phyloP scores from a whole-genome alignment of 371 early-diverging fungal species.

The Fennellomyces sp. region DNA sequence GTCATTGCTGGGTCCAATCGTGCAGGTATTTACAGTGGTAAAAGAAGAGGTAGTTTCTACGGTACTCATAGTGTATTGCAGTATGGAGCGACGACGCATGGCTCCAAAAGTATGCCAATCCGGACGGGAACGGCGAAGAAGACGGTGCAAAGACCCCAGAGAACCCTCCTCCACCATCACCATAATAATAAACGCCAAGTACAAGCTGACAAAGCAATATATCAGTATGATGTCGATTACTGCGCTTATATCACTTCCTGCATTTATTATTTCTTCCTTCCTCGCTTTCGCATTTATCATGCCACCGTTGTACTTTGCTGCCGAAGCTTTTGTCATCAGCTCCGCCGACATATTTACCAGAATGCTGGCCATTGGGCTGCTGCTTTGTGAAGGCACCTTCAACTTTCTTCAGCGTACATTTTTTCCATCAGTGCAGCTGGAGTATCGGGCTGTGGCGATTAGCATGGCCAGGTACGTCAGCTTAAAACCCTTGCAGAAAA shows the following conservation, averaged over 20 bases:
- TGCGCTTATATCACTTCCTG: background rate
- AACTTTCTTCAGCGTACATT: background rate
- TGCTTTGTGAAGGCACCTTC: no score
- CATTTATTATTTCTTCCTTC: background rate
- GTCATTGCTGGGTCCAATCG: conserved; percentile 61
- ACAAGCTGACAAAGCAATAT: background rate
- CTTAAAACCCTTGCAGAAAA: no score
- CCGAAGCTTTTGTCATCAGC: no score
- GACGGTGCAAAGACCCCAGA: conserved; percentile 13
- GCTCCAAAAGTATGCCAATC: conserved; percentile 63
- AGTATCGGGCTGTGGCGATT: background rate
- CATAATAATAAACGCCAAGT: background rate
- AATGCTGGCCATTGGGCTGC: no score
- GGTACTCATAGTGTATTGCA: conserved; percentile 4
- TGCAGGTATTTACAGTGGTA: conserved; percentile 43
- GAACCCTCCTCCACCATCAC: conserved; percentile 14
- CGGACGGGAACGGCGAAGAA: conserved; percentile 16
- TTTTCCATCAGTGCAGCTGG: background rate
- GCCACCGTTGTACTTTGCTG: no score
- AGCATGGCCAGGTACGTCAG: background rate
- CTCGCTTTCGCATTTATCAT: no score
- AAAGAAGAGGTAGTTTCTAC: background rate
- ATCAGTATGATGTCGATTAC: background rate
- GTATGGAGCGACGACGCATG: conserved; percentile 83
- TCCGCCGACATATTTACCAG: no score